phyloP scores from a whole-genome alignment of 345 rosid genomes.

The Mercurialis annua region DNA sequence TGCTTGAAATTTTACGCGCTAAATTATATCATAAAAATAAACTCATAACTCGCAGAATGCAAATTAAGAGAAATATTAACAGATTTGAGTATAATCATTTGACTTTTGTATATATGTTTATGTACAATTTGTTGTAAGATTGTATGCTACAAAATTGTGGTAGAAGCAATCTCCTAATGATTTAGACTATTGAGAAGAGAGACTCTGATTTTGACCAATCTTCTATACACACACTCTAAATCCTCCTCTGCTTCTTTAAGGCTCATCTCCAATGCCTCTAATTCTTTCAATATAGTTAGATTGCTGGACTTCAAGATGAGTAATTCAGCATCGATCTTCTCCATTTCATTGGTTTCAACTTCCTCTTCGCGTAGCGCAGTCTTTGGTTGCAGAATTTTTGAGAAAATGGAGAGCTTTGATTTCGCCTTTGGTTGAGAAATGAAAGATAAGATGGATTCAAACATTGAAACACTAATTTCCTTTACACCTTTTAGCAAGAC shows the following conservation, averaged over 20 bases:
- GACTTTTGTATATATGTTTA: background rate
- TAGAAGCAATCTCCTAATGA: background rate
- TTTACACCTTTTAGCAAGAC: constrained; percentile 17
- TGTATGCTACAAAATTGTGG: background rate
- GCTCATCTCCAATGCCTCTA: constrained; percentile 11
- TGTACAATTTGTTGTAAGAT: background rate
- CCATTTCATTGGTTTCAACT: constrained; percentile 3
- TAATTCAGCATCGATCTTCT: constrained; percentile 16
- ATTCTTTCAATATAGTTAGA: background rate
- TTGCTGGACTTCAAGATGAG: constrained; percentile 5
- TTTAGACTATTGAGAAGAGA: constrained; percentile 11
- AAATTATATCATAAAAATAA: too few relatives aligned
- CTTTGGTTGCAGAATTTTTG: constrained; percentile 20
- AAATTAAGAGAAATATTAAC: background rate
- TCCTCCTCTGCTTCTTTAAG: constrained; percentile 11
- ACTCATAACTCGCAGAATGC: background rate
- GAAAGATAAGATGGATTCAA: constrained; percentile 17
- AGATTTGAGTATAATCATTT: background rate
- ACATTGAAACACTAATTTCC: constrained; percentile 10
- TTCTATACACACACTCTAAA: constrained; percentile 5
- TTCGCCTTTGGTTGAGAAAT: constrained; percentile 16
- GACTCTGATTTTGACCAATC: constrained; percentile 16
- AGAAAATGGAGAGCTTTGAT: constrained; percentile 11
- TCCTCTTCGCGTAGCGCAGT: background rate
- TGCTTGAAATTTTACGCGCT: too few relatives aligned